Conservation (phyloP, 1,139 yeast genomes). For the Yamadazyma triangularis region DNA sequence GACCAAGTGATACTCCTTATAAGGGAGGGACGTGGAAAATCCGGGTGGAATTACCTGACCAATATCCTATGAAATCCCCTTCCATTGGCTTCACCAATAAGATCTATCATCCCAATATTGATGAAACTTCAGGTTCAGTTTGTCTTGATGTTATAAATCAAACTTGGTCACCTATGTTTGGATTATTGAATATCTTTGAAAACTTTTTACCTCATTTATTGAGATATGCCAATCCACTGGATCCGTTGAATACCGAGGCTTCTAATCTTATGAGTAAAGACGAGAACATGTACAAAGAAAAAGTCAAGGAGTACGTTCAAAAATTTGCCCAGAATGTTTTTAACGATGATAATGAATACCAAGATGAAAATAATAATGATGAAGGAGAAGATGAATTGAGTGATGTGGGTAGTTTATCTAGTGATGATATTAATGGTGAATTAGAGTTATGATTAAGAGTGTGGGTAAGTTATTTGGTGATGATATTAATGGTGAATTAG, state of each 20-base stretch:
- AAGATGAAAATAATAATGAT: constrained; percentile 35
- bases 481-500: constrained; percentile 23
- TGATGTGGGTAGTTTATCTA: constrained; percentile 46
- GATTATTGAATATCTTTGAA: constrained; percentile 83
- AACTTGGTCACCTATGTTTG: constrained; percentile 99
- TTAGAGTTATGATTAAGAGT: constrained; percentile 13
- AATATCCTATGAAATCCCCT: constrained; percentile 93
- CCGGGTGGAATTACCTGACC: constrained; percentile 92
- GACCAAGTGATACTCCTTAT: constrained; percentile 87
- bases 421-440: constrained; percentile 31
- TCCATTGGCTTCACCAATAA: constrained; percentile 91
- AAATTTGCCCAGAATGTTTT: constrained; percentile 56
- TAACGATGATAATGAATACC: constrained; percentile 35
- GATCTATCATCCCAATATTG: constrained; percentile 92
- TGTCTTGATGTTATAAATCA: constrained; percentile 96
- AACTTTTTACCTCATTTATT: constrained; percentile 89
- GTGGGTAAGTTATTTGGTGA: constrained; percentile 48
- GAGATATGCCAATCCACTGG: constrained; percentile 90
- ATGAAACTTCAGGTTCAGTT: constrained; percentile 86
- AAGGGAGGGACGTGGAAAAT: constrained; percentile 90
- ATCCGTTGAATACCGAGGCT: constrained; percentile 91
- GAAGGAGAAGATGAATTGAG: constrained; percentile 47
- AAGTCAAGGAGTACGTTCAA: constrained; percentile 69
- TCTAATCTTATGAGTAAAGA: constrained; percentile 76
- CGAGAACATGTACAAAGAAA: constrained; percentile 60